A percentile compares a stretch with the other conserved stretches of the same genome.
Conservation (phyloP, 164 flowering plant genomes). For the Tetrastigma voinierianum region DNA sequence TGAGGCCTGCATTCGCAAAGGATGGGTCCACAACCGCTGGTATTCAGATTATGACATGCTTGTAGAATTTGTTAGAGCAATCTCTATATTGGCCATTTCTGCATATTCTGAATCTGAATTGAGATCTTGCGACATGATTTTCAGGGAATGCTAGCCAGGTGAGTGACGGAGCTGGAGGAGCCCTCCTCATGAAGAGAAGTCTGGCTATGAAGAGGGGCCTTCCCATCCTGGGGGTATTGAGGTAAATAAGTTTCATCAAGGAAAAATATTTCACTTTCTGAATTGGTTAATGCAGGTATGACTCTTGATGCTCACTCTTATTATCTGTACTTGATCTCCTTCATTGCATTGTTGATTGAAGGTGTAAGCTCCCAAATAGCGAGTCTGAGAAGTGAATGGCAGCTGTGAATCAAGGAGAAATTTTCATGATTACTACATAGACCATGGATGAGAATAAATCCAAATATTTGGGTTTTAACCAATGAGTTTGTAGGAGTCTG, state of each 20-base stretch:
- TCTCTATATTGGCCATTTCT: not conserved
- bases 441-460: too few species aligned
- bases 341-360: too few species aligned
- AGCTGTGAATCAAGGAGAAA: too few species aligned
- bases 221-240: constrained; percentile 71
- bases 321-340: too few species aligned
- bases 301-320: too few species aligned
- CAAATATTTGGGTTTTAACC: too few species aligned
- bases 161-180: constrained; percentile 82
- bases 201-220: constrained; percentile 60
- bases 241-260: constrained; percentile 24
- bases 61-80: not conserved
- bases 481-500: too few species aligned
- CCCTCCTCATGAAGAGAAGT: constrained; percentile 73
- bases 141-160: constrained; percentile 73
- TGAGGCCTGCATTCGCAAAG: constrained; percentile 63
- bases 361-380: too few species aligned
- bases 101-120: not conserved
- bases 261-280: not conserved
- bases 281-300: not conserved
- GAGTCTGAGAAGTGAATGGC: too few species aligned
- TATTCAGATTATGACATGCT: constrained; percentile 12
- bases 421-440: too few species aligned
- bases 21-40: constrained; percentile 75
- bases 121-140: not conserved